Conservation (phyloP, 352 stramenopile species). For the Phytophthora pisi region DNA sequence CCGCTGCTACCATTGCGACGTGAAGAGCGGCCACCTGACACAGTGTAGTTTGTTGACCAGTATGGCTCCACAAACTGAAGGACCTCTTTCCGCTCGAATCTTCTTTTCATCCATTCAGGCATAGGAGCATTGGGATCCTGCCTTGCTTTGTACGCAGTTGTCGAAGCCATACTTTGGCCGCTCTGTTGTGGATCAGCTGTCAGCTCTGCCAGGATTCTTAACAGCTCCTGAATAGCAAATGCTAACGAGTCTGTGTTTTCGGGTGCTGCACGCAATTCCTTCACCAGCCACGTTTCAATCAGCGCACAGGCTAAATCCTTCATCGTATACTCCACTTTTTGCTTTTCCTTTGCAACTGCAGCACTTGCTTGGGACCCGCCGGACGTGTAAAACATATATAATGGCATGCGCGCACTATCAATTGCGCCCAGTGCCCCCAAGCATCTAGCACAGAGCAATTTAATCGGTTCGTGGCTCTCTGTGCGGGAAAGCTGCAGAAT, state of each 20-base stretch:
- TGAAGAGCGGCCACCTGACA: constrained; percentile 37
- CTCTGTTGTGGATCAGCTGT: constrained; percentile 78
- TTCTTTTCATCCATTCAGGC: constrained; percentile 85
- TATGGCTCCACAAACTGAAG: constrained; percentile 90
- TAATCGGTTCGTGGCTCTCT: constrained; percentile 69
- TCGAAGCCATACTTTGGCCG: constrained; percentile 51
- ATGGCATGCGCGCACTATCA: constrained; percentile 75
- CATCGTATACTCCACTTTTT: constrained; percentile 65
- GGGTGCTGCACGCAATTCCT: constrained; percentile 82
- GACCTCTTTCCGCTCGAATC: constrained; percentile 85
- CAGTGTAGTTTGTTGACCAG: constrained; percentile 86
- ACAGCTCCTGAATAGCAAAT: constrained; percentile 87
- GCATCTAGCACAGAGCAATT: constrained; percentile 74
- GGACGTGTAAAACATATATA: constrained; percentile 66
- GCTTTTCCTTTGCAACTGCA: constrained; percentile 47
- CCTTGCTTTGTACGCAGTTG: constrained; percentile 23
- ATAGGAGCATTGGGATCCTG: constrained; percentile 37
- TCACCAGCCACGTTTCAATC: constrained; percentile 84
- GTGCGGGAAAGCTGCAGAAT: constrained; percentile 70
- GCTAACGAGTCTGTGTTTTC: constrained; percentile 83
- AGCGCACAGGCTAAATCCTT: constrained; percentile 85
- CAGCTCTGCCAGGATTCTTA: constrained; percentile 81
- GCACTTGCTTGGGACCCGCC: constrained; percentile 21
- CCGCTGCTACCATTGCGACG: constrained; percentile 12
- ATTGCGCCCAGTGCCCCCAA: constrained; percentile 82